Conservation (phyloP, 2,329 filamentous ascomycete species). For the Rhinocladiella mackenziei region DNA sequence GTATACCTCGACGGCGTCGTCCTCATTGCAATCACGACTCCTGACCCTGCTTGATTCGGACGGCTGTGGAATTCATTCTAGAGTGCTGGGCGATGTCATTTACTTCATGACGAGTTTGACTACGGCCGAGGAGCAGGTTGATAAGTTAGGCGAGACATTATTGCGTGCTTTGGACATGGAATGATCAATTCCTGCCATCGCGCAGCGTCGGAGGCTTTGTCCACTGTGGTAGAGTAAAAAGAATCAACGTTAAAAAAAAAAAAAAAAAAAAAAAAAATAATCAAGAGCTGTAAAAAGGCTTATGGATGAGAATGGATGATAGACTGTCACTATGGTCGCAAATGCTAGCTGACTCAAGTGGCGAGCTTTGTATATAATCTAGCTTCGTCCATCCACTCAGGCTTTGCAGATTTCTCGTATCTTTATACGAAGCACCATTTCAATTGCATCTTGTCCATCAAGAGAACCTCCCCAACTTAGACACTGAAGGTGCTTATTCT, state of each 20-base stretch:
- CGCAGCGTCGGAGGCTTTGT: background rate
- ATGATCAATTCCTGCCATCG: background rate
- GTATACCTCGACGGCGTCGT: slow-evolving; percentile 55
- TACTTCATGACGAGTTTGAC: slow-evolving; percentile 59
- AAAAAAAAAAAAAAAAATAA: background rate
- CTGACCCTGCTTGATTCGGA: slow-evolving; percentile 36
- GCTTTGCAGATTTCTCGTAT: no score
- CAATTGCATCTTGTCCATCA: no score
- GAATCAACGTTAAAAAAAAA: background rate
- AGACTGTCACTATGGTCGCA: background rate
- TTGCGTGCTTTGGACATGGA: slow-evolving; percentile 25
- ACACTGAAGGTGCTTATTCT: no score
- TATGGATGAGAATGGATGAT: background rate
- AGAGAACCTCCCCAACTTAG: no score
- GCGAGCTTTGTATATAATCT: background rate
- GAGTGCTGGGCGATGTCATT: slow-evolving; percentile 58
- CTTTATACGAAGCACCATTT: no score
- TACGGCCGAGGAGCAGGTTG: slow-evolving; percentile 38
- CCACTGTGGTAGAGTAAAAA: no score
- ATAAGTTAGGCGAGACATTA: slow-evolving; percentile 20
- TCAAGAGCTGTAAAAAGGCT: no score
- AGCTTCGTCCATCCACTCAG: background rate
- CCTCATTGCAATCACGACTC: slow-evolving; percentile 50
- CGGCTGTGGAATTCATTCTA: slow-evolving; percentile 51
- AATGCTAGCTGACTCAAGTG: no score